Conservation (phyloP, 129 eudicot species). For the Deinandra increscens region DNA sequence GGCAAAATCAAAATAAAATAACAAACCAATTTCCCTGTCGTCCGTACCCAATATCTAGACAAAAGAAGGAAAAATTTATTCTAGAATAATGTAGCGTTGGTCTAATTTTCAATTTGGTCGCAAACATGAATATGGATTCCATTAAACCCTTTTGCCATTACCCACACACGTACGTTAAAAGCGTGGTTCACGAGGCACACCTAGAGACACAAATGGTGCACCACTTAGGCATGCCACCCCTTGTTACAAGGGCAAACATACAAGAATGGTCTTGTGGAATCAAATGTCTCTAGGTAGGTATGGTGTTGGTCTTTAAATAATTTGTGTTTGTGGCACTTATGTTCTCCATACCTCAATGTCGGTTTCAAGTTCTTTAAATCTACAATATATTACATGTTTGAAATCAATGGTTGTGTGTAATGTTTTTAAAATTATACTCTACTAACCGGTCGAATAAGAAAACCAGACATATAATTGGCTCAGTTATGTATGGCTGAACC, state of each 20-base stretch:
- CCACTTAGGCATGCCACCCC: constrained; percentile 43
- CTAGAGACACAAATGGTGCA: constrained; percentile 33
- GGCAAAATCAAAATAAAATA: not conserved
- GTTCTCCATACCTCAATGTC: constrained; percentile 13
- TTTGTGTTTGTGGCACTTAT: not conserved
- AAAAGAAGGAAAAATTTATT: not conserved
- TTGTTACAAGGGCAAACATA: constrained; percentile 61
- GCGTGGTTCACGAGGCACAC: constrained; percentile 19
- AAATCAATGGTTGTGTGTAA: constrained; percentile 10
- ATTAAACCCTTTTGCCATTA: constrained; percentile 14
- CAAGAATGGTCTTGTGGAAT: constrained; percentile 48
- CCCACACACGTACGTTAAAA: constrained; percentile 30
- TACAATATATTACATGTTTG: not conserved
- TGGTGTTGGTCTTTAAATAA: constrained; percentile 19
- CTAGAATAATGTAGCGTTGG: constrained; percentile 34
- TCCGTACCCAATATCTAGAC: not conserved
- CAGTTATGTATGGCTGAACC: no score
- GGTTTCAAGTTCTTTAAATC: not conserved
- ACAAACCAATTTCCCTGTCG: not conserved
- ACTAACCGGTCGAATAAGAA: no score
- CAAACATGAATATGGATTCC: constrained; percentile 29
- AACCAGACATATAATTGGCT: no score
- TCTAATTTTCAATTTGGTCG: constrained; percentile 25
- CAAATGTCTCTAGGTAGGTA: constrained; percentile 28
- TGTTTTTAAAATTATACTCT: not conserved